Conservation (phyloP, 176 grass and related monocot species). For the Carex parvula region DNA sequence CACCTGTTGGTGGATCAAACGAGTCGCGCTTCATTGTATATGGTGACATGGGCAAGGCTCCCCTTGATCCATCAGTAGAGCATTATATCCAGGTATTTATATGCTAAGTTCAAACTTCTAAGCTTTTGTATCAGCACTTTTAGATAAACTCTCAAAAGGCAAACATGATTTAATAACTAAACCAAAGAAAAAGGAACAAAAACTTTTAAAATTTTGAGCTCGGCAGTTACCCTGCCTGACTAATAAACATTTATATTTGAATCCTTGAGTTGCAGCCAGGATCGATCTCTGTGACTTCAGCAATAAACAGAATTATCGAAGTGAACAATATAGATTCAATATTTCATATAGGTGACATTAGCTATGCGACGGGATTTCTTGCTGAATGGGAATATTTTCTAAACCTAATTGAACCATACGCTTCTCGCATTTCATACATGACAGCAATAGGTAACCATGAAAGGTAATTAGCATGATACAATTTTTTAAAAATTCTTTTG, state of each 20-base stretch:
- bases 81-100: conserved; percentile 70
- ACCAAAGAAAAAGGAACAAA: background rate
- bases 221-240: background rate
- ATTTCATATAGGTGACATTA: conserved; percentile 91
- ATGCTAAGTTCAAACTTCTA: background rate
- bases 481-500: background rate
- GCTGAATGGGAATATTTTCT: conserved; percentile 78
- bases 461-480: conserved; percentile 35
- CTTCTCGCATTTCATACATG: conserved; percentile 81
- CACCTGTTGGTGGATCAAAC: conserved; percentile 54
- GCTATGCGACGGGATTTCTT: conserved; percentile 76
- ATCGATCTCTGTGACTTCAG: conserved; percentile 46
- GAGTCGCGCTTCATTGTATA: conserved; percentile 50
- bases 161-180: background rate
- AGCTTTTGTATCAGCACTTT: background rate
- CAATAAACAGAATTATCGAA: conserved; percentile 43
- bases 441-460: conserved; percentile 86
- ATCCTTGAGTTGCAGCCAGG: conserved; percentile 50
- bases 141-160: background rate
- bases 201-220: background rate
- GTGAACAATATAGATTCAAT: conserved; percentile 51
- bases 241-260: background rate
- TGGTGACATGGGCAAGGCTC: conserved; percentile 94
- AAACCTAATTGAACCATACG: conserved; percentile 52
- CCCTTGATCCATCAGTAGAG: conserved; percentile 67